A percentile compares a stretch with the other conserved stretches of the same genome.
Conservation (phyloP, 208 protist genomes). For the Trichomonas tenax region DNA sequence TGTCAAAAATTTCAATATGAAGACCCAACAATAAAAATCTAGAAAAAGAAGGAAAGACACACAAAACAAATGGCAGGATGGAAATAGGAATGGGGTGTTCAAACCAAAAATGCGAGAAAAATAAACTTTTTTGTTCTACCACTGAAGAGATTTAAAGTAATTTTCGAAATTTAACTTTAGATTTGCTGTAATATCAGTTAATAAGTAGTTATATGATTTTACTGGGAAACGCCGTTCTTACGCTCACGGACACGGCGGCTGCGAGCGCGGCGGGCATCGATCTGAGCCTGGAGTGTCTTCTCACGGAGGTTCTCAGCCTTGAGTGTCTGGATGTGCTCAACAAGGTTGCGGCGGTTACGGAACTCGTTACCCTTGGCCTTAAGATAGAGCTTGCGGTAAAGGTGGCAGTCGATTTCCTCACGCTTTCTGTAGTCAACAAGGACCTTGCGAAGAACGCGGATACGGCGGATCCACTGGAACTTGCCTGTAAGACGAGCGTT, state of each 20-base stretch:
- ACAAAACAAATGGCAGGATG: no score
- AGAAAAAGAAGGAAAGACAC: no score
- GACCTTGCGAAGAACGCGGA: slow-evolving; percentile 83
- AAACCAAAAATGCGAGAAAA: no score
- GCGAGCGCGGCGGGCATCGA: slow-evolving; percentile 56
- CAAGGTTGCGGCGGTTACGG: slow-evolving; percentile 96
- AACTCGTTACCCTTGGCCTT: slow-evolving; percentile 96
- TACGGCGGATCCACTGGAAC: slow-evolving; percentile 87
- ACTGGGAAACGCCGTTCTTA: background rate
- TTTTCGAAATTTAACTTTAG: no score
- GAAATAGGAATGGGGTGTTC: no score
- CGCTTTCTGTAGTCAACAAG: slow-evolving; percentile 85
- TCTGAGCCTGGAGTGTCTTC: slow-evolving; percentile 65
- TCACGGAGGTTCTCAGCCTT: slow-evolving; percentile 79
- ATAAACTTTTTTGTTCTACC: no score
- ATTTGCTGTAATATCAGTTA: no score
- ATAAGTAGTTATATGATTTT: no score
- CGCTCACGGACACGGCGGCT: slow-evolving; percentile 8
- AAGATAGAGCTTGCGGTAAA: slow-evolving; percentile 83
- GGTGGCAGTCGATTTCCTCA: slow-evolving; percentile 69
- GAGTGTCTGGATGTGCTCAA: slow-evolving; percentile 73
- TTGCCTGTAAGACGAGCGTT: slow-evolving; percentile 89
- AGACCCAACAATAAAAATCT: no score
- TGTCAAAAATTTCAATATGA: no score
- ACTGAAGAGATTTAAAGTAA: no score